Evolutionary conservation across 2,329 filamentous ascomycete species (phyloP).

Genomic region (Rutstroemia sp.): DNA sequence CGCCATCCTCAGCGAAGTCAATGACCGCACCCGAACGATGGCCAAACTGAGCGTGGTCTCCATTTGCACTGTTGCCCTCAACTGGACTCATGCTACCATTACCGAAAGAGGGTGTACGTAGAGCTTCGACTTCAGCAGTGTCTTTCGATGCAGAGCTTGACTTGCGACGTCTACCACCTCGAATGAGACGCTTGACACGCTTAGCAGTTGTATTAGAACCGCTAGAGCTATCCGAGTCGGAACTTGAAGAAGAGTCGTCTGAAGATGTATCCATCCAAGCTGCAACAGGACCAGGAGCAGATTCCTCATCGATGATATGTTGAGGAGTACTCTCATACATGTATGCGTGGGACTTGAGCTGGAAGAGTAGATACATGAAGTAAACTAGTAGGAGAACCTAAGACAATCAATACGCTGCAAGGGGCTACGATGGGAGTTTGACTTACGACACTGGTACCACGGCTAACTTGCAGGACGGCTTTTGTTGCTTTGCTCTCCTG

Average conservation of each 20-base stretch:
- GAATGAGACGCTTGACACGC: constrained; percentile 69
- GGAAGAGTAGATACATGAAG: constrained; percentile 76
- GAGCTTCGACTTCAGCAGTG: constrained; percentile 32
- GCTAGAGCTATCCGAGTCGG: constrained; percentile 62
- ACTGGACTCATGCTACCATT: constrained; percentile 23
- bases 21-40: constrained; percentile 30
- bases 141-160: constrained; percentile 67
- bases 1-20: constrained; percentile 46
- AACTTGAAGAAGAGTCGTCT: constrained; percentile 47
- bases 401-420: constrained; percentile 6
- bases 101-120: constrained; percentile 36
- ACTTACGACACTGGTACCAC: constrained; percentile 77
- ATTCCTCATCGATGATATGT: constrained; percentile 86
- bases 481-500: constrained; percentile 48
- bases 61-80: constrained; percentile 17
- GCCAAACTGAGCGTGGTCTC: constrained; percentile 20
- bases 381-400: constrained; percentile 76
- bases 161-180: constrained; percentile 56
- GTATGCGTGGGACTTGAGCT: constrained; percentile 86
- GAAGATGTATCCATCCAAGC: constrained; percentile 69
- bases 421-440: not conserved
- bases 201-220: constrained; percentile 67
- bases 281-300: constrained; percentile 75
- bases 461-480: constrained; percentile 75
- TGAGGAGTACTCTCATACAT: constrained; percentile 90